Evolutionary conservation across 2,329 filamentous ascomycete genomes (phyloP), one percentile per base, ranked within the genome.

Genomic region (Talaromyces sp.): DNA sequence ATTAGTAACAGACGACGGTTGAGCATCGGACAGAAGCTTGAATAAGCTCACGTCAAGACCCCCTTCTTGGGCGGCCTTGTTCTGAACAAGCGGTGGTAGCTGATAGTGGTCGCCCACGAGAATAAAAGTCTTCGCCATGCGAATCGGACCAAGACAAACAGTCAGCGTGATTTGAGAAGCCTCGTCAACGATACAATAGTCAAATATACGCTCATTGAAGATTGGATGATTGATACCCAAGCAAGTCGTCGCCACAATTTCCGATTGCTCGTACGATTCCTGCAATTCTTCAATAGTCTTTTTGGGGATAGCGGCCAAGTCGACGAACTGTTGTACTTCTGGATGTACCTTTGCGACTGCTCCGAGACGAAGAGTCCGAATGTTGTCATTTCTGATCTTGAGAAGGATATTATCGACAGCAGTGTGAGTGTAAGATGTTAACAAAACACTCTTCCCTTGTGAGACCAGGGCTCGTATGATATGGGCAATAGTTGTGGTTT

Each of bases 171-270:
- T 97, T 68, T 99, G 94, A 2, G 92, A 97, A 0, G 94, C 94
- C 74, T 99, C 94, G 64, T 99, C 94, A 3, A 99, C 93, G 62
- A 99, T 97, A 69, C 94, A 99, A 70, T 97, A 97, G 74, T 99
- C 94, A 65, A 99, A 99, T 0, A 87, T 85, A 4, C 94, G 88
- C 68, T 93, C 89, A 58, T 84, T 88, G 75, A 99, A 97, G 8
- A 99, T 78, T 2, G 87, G 82, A 70, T 99, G 94, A 65, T 88
- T 93, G 69, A 97, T 89, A 2, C 92, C 91, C 25, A 99, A 81
- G 69, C 94, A 99, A 0, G 94, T 97, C 0, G 94, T 97, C 4
- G 93, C 94, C 2, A 99, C 94, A 28, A 99, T 86, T 1, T 89
- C 89, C 2, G 89, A 90, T 51, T 87, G 85, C 69, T 94, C 89